phyloP scores from a whole-genome alignment of 139 green algal genomes.

The Chlorella sp. region DNA sequence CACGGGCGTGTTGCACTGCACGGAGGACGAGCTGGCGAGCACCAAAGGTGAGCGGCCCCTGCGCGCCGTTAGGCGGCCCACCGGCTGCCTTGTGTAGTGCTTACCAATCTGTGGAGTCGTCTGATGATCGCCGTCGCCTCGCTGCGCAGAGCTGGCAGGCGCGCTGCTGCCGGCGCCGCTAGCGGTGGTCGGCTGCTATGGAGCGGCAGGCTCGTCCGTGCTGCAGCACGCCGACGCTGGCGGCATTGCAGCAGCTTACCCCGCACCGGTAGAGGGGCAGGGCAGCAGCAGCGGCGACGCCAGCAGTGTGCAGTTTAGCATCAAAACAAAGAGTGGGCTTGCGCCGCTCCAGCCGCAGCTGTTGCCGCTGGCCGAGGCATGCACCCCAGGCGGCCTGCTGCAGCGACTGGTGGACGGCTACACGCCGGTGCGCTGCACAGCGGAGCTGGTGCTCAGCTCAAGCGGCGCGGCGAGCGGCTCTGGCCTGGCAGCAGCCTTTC shows the following conservation, averaged over 20 bases:
- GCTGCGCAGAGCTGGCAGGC: neutral
- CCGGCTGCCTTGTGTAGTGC: neutral
- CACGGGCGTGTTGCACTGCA: constrained; percentile 2
- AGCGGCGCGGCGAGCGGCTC: neutral
- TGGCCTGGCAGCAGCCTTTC: neutral
- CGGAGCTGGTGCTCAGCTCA: constrained; percentile 24
- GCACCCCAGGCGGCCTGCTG: neutral
- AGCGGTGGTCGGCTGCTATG: constrained; percentile 12
- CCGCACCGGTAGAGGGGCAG: neutral
- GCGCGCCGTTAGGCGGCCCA: neutral
- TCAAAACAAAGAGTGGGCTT: neutral
- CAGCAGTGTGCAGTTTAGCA: neutral
- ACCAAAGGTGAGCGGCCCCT: neutral
- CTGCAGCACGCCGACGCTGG: neutral
- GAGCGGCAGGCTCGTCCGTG: neutral
- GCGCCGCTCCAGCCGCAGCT: neutral
- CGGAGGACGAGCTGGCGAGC: neutral
- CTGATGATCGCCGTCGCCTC: neutral
- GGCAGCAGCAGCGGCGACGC: neutral
- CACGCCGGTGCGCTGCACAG: constrained; percentile 11
- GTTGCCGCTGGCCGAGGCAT: neutral
- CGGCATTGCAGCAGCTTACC: neutral
- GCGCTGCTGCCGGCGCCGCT: constrained; percentile 23
- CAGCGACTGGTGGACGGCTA: constrained; percentile 1
- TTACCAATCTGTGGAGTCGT: neutral